phyloP scores from a whole-genome alignment of 495 filamentous ascomycete species.

The Xylaria longipes region DNA sequence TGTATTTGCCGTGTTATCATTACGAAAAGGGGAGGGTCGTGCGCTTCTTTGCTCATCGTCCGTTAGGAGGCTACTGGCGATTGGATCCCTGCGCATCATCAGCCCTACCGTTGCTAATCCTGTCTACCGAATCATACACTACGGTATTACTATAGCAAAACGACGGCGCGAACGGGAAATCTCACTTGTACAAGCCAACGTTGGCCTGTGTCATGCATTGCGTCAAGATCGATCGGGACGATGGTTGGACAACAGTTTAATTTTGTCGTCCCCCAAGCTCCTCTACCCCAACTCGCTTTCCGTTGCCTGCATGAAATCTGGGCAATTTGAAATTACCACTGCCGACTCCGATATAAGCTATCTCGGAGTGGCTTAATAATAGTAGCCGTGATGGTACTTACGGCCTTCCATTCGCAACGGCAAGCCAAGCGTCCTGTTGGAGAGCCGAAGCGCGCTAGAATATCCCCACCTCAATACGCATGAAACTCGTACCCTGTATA shows the following conservation, averaged over 20 bases:
- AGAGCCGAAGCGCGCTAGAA: neutral
- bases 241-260: neutral
- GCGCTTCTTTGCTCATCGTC: neutral
- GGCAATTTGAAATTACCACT: neutral
- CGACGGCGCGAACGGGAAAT: neutral
- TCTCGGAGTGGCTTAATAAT: neutral
- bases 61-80: neutral
- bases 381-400: neutral
- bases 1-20: neutral
- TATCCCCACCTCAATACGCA: neutral
- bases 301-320: neutral
- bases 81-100: slow-evolving; percentile 11
- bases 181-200: neutral
- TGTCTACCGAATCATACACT: neutral
- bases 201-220: neutral
- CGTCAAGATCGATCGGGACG: slow-evolving; percentile 8
- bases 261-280: neutral
- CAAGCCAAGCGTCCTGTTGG: neutral
- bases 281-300: neutral
- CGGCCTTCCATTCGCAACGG: neutral
- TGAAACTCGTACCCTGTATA: neutral
- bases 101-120: slow-evolving; percentile 9
- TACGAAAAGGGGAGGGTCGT: neutral
- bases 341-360: neutral
- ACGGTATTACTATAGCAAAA: neutral